A percentile compares a stretch with the other conserved stretches of the same genome.
These are phyloP conservation scores for Papiliotrema flavescens DNA, from an alignment of 1,284 basidiomycete species.

Conservation along the genomic window DNA sequence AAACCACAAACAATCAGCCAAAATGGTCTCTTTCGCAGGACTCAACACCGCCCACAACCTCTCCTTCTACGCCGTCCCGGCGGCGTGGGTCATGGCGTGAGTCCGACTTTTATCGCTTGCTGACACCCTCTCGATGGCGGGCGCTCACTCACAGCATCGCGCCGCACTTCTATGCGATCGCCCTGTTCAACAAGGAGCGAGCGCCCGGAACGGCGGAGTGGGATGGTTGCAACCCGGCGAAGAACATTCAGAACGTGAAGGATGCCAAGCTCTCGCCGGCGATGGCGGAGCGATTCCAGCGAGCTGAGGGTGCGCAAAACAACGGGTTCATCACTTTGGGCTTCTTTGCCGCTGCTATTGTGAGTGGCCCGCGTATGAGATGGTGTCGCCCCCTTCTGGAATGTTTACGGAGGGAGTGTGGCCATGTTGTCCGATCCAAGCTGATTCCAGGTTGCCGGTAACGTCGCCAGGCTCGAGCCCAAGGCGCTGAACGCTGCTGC, in stretches of 20 bases:
- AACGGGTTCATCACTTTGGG: conserved; percentile 22
- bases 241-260: conserved; percentile 8
- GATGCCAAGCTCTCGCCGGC: conserved; percentile 5
- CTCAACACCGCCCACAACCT: conserved; percentile 19
- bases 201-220: conserved; percentile 18
- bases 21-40: conserved; percentile 15
- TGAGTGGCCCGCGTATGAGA: too few species aligned
- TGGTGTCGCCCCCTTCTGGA: too few species aligned
- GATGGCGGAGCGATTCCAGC: conserved; percentile 9
- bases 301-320: conserved; percentile 28
- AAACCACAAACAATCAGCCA: not conserved
- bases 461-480: conserved; percentile 21
- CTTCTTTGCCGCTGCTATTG: conserved; percentile 25
- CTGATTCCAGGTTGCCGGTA: conserved; percentile 17
- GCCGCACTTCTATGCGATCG: conserved; percentile 11
- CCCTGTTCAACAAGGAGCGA: conserved; percentile 20
- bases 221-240: conserved; percentile 17
- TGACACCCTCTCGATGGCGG: not conserved
- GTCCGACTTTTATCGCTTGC: conserved; percentile 1
- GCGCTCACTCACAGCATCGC: not conserved
- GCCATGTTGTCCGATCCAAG: not conserved
- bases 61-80: conserved; percentile 27
- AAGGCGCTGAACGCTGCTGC: conserved; percentile 16
- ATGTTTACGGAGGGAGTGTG: too few species aligned
- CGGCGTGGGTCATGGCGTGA: conserved; percentile 20